These are phyloP conservation scores for Zymoseptoria passerinii DNA, from an alignment of 2,329 filamentous ascomycete species.

Conservation along the genomic window DNA sequence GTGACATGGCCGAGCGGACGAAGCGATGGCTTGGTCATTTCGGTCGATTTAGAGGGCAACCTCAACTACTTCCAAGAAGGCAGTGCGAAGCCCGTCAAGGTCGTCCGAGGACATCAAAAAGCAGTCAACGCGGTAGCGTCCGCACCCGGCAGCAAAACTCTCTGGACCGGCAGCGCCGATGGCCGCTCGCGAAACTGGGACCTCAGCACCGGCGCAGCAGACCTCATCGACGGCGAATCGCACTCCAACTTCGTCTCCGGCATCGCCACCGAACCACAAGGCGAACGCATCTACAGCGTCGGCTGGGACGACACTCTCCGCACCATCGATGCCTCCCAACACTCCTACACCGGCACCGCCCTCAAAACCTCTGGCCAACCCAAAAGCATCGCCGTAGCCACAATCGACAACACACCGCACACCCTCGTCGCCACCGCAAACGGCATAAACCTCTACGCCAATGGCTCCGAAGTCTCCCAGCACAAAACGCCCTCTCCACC, in stretches of 20 bases:
- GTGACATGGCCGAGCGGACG: conserved; percentile 81
- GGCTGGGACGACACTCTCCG: conserved; percentile 92
- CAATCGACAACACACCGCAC: conserved; percentile 45
- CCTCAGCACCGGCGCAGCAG: conserved; percentile 57
- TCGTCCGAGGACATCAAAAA: conserved; percentile 85
- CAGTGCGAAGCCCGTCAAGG: conserved; percentile 56
- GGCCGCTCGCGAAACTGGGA: conserved; percentile 84
- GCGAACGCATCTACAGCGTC: conserved; percentile 63
- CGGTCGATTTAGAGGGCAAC: conserved; percentile 77
- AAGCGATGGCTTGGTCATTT: conserved; percentile 80
- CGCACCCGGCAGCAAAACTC: conserved; percentile 49
- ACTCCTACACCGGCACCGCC: conserved; percentile 63
- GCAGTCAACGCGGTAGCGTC: conserved; percentile 70
- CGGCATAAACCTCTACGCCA: conserved; percentile 52
- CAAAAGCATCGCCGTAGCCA: conserved; percentile 57
- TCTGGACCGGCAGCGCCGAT: conserved; percentile 90
- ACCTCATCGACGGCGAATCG: conserved; percentile 65
- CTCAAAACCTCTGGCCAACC: conserved; percentile 70
- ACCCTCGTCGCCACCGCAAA: conserved; percentile 46
- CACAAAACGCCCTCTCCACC: conserved; percentile 51
- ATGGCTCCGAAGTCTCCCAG: conserved; percentile 39
- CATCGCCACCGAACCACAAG: conserved; percentile 50
- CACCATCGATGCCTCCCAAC: conserved; percentile 63
- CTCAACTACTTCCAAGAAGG: conserved; percentile 79
- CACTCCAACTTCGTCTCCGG: conserved; percentile 83